Base-by-base conservation (phyloP, 495 filamentous ascomycete genomes). In the Penicillium coprophilum region DNA sequence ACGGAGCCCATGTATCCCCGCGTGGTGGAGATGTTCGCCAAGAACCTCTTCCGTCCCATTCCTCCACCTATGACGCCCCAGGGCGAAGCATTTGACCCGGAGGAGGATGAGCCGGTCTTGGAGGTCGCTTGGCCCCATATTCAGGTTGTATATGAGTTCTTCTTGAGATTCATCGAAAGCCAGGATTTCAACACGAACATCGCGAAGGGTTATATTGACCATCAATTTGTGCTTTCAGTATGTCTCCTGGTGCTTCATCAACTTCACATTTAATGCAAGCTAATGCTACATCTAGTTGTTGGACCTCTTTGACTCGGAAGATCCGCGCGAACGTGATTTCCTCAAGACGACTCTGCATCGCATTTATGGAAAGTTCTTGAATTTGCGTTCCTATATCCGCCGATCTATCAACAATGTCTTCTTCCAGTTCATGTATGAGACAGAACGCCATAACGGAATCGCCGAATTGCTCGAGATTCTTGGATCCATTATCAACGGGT, bases 161-260 rank as follows among this genome's bases (percentile, higher is more conserved):
- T 99, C 79, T 79, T 99, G 53, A 79, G 94, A 46, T 99, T 97
- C 75, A 99, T 99, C 64, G 94, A 99, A 68, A 99, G 94, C 71
- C 95, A 97, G 71, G 94, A 99, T 68, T 99, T 99, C 85, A 99
- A 99, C 74, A 99, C 94, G 32, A 99, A 99, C 71, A 96, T 96
- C 62, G 94, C 95, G n/a, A 99, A 99, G 71, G 86, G 90, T 28
- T 96, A 94, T 71, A 99, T 99, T 62, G 94, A 99, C 62, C 94
- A 99, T 70, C 87, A 88, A 68, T 99, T 99, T 66, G 94, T 99
- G 12, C 83, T 97, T 23, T 92, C 95, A 78, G 85, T 89, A 76
- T 71, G 72, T 52, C 17, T 23, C 15, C 28, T 28, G 13, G 46
- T 27, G 8, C 20, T 9, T n/a, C 3, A 7, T 55, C n/a, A n/a